These are phyloP conservation scores for Rhododendron mucronatum DNA, from an alignment of 148 eudicot species.

Conservation along the genomic window DNA sequence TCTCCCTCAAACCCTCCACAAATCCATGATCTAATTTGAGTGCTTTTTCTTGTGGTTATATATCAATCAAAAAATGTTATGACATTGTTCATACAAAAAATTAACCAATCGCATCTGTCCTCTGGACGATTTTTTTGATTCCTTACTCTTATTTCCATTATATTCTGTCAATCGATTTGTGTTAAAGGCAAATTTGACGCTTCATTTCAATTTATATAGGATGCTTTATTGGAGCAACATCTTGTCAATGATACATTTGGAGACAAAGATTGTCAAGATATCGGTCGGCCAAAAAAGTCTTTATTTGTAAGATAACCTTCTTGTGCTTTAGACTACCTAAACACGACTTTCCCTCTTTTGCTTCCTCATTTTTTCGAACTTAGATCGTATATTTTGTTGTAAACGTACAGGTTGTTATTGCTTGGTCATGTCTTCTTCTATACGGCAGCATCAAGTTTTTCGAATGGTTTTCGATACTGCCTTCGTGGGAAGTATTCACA, in stretches of 20 bases:
- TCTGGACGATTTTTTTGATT: background rate
- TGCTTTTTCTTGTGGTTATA: background rate
- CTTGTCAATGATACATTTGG: constrained; percentile 43
- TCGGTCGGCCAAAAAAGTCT: constrained; percentile 53
- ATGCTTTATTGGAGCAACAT: constrained; percentile 61
- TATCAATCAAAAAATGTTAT: background rate
- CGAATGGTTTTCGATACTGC: constrained; percentile 34
- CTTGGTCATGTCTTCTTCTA: constrained; percentile 48
- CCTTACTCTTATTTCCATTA: background rate
- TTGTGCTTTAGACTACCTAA: background rate
- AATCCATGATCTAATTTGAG: background rate
- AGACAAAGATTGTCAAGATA: constrained; percentile 34
- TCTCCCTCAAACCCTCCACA: background rate
- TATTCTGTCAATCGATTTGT: background rate
- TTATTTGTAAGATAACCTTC: constrained; percentile 12
- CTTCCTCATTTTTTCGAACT: background rate
- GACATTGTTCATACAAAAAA: background rate
- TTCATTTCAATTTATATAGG: constrained; percentile 38
- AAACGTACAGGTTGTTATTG: constrained; percentile 42
- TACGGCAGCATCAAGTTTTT: constrained; percentile 33
- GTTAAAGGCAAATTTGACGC: background rate
- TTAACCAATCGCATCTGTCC: background rate
- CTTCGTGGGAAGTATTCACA: constrained; percentile 41
- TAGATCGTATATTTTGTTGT: background rate
- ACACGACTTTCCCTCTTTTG: background rate